phyloP scores from a whole-genome alignment of 345 rosid genomes.

The Moringa oleifera region DNA sequence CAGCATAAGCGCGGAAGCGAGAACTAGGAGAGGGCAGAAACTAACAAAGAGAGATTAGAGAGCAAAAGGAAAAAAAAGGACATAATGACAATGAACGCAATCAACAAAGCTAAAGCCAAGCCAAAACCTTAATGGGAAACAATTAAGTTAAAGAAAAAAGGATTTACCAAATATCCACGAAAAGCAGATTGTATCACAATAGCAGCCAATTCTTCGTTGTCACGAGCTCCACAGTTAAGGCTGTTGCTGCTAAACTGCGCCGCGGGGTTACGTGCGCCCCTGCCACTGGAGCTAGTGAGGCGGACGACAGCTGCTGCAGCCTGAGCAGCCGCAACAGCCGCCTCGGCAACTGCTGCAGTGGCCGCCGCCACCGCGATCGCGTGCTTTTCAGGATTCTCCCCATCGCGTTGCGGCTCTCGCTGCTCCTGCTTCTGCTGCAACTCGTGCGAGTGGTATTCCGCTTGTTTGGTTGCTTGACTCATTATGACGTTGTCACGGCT shows the following conservation, averaged over 20 bases:
- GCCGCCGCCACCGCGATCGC: constrained; percentile 88
- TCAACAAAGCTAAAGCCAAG: background rate
- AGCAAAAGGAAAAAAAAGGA: background rate
- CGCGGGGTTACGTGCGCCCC: constrained; percentile 27
- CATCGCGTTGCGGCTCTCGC: constrained; percentile 10
- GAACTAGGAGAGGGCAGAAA: background rate
- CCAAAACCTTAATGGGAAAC: too few species aligned
- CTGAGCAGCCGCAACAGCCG: constrained; percentile 71
- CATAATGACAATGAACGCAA: background rate
- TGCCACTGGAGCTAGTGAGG: constrained; percentile 68
- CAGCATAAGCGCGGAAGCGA: background rate
- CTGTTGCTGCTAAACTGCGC: constrained; percentile 22
- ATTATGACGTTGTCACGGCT: constrained; percentile 40
- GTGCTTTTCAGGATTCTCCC: constrained; percentile 35
- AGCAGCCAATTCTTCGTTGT: constrained; percentile 39
- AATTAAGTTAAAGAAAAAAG: background rate
- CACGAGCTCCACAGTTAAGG: constrained; percentile 17
- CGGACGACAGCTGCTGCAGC: constrained; percentile 75
- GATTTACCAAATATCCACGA: constrained; percentile 83
- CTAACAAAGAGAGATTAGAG: background rate
- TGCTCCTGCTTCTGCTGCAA: constrained; percentile 8
- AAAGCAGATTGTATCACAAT: constrained; percentile 77
- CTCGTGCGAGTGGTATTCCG: background rate
- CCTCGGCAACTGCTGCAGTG: constrained; percentile 71
- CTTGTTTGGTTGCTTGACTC: background rate